Evolutionary conservation across 2,329 filamentous ascomycete genomes (phyloP).

Genomic region (Ophiostoma himal-ulmi): DNA sequence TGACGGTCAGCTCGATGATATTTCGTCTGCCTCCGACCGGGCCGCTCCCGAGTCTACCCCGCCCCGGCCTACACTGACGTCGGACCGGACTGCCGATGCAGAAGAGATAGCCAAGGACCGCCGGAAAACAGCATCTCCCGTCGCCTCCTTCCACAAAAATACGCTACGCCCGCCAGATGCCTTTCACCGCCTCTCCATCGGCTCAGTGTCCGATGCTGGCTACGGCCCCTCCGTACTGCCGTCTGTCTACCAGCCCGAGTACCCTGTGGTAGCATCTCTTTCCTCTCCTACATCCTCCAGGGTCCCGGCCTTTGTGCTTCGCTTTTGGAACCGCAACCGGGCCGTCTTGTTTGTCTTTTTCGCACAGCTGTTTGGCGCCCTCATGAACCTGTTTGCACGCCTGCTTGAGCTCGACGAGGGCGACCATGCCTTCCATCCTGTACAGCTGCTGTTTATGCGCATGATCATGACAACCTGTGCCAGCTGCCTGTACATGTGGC

Average conservation of each 20-base stretch:
- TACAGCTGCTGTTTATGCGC: slow-evolving; percentile 76
- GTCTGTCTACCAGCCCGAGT: slow-evolving; percentile 22
- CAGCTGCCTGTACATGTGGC: slow-evolving; percentile 69
- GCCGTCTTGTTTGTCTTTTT: slow-evolving; percentile 67
- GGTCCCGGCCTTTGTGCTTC: slow-evolving; percentile 26
- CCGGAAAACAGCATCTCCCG: slow-evolving; percentile 16
- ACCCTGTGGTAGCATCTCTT: background rate
- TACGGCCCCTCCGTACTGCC: slow-evolving; percentile 30
- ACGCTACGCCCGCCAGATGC: slow-evolving; percentile 28
- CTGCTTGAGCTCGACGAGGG: slow-evolving; percentile 63
- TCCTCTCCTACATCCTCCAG: slow-evolving; percentile 21
- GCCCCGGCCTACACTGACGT: background rate
- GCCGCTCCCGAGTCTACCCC: background rate
- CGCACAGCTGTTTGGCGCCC: slow-evolving; percentile 72
- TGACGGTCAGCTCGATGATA: slow-evolving; percentile 27
- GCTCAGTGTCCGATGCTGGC: slow-evolving; percentile 37
- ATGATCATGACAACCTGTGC: slow-evolving; percentile 67
- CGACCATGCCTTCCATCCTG: slow-evolving; percentile 68
- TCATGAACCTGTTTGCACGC: slow-evolving; percentile 80
- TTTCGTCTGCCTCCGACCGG: slow-evolving; percentile 14
- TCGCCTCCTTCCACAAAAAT: background rate
- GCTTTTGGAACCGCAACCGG: slow-evolving; percentile 60
- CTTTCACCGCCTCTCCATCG: slow-evolving; percentile 38
- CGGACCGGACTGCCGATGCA: background rate
- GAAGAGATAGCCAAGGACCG: slow-evolving; percentile 16